Conservation (phyloP, 2,329 filamentous ascomycete species). For the Nigrospora oryzae region DNA sequence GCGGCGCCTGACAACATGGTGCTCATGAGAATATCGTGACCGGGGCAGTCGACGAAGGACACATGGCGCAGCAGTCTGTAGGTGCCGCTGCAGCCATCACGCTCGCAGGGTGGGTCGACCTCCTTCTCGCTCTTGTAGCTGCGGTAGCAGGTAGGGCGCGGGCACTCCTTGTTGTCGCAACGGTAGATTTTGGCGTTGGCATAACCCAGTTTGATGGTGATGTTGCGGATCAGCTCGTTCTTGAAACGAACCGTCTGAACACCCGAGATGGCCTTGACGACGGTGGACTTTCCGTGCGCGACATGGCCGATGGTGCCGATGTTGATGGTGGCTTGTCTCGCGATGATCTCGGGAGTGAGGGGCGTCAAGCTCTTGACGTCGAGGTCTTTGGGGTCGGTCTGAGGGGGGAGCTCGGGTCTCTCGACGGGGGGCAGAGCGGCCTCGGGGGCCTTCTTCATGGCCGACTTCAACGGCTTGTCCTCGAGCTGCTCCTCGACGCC, state of each 20-base stretch:
- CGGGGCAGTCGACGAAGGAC: conserved; percentile 96
- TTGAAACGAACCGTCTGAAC: conserved; percentile 99
- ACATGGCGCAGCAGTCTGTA: conserved; percentile 88
- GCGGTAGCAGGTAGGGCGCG: conserved; percentile 87
- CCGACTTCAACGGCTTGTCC: conserved; percentile 69
- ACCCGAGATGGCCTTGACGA: conserved; percentile 97
- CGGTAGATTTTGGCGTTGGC: conserved; percentile 99
- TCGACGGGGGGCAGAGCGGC: conserved; percentile 46
- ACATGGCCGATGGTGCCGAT: conserved; percentile 98
- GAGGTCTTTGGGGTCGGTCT: conserved; percentile 86
- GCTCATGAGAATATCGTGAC: conserved; percentile 99
- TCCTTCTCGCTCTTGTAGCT: conserved; percentile 99
- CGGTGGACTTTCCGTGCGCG: conserved; percentile 97
- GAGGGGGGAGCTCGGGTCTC: conserved; percentile 57
- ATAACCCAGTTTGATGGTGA: conserved; percentile 99
- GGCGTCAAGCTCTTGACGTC: conserved; percentile 75
- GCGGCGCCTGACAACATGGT: conserved; percentile 99
- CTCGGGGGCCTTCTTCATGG: conserved; percentile 69
- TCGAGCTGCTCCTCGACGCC: conserved; percentile 44
- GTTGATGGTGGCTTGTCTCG: conserved; percentile 96
- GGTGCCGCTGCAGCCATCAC: conserved; percentile 79
- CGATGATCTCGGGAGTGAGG: conserved; percentile 92
- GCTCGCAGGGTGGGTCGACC: conserved; percentile 90
- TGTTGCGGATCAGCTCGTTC: conserved; percentile 98
- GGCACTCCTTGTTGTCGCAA: conserved; percentile 87